These are phyloP conservation scores for Mycena sp. DNA, from an alignment of 1,284 basidiomycete species.

Conservation along the genomic window DNA sequence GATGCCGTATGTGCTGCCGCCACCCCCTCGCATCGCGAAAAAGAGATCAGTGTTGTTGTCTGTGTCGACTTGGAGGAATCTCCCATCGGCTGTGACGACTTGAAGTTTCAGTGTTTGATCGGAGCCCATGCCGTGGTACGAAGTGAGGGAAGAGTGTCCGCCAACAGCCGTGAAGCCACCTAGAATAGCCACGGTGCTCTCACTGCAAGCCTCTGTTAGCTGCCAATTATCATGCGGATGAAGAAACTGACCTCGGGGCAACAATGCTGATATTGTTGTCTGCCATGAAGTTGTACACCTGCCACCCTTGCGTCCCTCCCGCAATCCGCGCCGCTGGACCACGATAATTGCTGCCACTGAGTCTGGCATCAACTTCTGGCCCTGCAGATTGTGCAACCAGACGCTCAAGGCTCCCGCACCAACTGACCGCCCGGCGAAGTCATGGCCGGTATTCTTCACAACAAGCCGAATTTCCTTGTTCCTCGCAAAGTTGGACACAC, in stretches of 20 bases:
- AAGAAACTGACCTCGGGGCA: constrained; percentile 11
- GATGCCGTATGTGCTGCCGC: constrained; percentile 15
- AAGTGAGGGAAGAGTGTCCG: constrained; percentile 6
- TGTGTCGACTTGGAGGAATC: constrained; percentile 1
- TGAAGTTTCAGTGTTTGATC: constrained; percentile 14
- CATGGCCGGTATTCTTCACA: constrained; percentile 15
- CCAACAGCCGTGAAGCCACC: constrained; percentile 12
- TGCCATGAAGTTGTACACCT: constrained; percentile 8
- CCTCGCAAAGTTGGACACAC: too few relatives aligned
- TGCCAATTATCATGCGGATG: constrained; percentile 2
- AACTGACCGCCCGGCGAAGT: constrained; percentile 11
- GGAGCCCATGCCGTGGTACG: constrained; percentile 7
- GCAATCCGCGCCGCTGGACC: constrained; percentile 10
- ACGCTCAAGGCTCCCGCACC: constrained; percentile 12
- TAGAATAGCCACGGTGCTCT: constrained; percentile 7
- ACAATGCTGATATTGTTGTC: constrained; percentile 10
- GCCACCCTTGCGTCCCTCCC: constrained; percentile 1
- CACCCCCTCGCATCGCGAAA: constrained; percentile 7
- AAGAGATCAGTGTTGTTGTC: constrained; percentile 8
- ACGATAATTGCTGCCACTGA: constrained; percentile 8
- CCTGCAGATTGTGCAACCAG: constrained; percentile 13
- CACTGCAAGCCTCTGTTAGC: constrained; percentile 6
- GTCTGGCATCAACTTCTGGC: constrained; percentile 3
- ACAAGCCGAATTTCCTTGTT: constrained; percentile 15
- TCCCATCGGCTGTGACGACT: constrained; percentile 15